phyloP scores from a whole-genome alignment of 106 monocot genomes.

The Dendrobium officinale region DNA sequence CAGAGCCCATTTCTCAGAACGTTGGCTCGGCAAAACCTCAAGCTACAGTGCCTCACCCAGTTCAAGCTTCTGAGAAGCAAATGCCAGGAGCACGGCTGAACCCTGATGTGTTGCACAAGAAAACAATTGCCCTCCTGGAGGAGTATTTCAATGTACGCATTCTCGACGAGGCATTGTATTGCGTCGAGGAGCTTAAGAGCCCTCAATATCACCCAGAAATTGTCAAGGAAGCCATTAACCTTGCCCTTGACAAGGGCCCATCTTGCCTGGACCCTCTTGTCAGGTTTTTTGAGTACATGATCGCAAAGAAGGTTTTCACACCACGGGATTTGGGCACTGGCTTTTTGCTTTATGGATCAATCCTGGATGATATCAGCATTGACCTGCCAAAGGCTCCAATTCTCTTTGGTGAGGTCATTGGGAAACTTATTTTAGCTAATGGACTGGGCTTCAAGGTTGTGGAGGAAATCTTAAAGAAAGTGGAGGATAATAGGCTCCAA shows the following conservation, averaged over 20 bases:
- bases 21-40: slow-evolving; percentile 8
- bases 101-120: slow-evolving; percentile 46
- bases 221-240: slow-evolving; percentile 77
- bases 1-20: slow-evolving; percentile 4
- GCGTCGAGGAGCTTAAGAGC: slow-evolving; percentile 78
- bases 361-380: slow-evolving; percentile 74
- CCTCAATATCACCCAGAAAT: slow-evolving; percentile 76
- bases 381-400: slow-evolving; percentile 74
- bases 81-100: slow-evolving; percentile 7
- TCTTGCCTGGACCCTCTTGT: slow-evolving; percentile 28
- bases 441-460: slow-evolving; percentile 47
- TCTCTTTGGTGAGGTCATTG: slow-evolving; percentile 63
- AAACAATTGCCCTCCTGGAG: slow-evolving; percentile 70
- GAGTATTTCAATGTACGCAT: slow-evolving; percentile 75
- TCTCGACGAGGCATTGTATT: slow-evolving; percentile 70
- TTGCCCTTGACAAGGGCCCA: slow-evolving; percentile 54
- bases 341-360: slow-evolving; percentile 52
- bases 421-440: slow-evolving; percentile 43
- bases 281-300: slow-evolving; percentile 45
- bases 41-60: neutral
- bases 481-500: slow-evolving; percentile 15
- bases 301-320: slow-evolving; percentile 29
- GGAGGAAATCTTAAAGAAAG: slow-evolving; percentile 55
- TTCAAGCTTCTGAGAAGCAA: slow-evolving; percentile 22
- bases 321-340: slow-evolving; percentile 53